phyloP scores from a whole-genome alignment of 2,329 filamentous ascomycete genomes.

The Phyllosticta paracitricarpa region DNA sequence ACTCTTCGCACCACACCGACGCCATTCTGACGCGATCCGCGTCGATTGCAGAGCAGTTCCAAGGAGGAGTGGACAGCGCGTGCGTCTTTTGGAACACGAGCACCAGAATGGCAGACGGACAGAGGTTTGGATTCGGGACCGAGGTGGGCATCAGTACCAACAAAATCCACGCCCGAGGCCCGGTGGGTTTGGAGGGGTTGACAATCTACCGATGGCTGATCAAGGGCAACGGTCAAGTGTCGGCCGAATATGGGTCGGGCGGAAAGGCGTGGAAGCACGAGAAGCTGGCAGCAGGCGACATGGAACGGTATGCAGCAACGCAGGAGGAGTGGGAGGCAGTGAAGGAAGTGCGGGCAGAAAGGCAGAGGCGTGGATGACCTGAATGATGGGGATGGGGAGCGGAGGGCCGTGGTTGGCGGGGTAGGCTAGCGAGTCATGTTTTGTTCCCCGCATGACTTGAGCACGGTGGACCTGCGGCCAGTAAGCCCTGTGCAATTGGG shows the following conservation, averaged over 20 bases:
- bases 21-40: slow-evolving; percentile 66
- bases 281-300: slow-evolving; percentile 29
- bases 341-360: slow-evolving; percentile 22
- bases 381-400: neutral
- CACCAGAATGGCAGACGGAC: slow-evolving; percentile 88
- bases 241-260: slow-evolving; percentile 56
- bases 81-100: slow-evolving; percentile 97
- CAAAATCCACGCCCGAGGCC: slow-evolving; percentile 91
- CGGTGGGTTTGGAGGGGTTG: slow-evolving; percentile 85
- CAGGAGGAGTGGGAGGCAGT: slow-evolving; percentile 16
- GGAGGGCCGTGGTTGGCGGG: neutral
- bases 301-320: slow-evolving; percentile 21
- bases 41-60: slow-evolving; percentile 67
- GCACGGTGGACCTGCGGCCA: neutral
- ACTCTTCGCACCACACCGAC: slow-evolving; percentile 92
- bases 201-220: slow-evolving; percentile 98
- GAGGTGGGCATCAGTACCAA: slow-evolving; percentile 98
- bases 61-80: slow-evolving; percentile 75
- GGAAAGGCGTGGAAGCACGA: slow-evolving; percentile 49
- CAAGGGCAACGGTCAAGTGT: slow-evolving; percentile 72
- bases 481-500: neutral
- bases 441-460: slow-evolving; percentile 3
- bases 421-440: slow-evolving; percentile 1
- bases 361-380: slow-evolving; percentile 1
- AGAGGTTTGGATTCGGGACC: slow-evolving; percentile 94